Evolutionary conservation across 495 filamentous ascomycete species (phyloP).

Genomic region (Daldinia decipiens): DNA sequence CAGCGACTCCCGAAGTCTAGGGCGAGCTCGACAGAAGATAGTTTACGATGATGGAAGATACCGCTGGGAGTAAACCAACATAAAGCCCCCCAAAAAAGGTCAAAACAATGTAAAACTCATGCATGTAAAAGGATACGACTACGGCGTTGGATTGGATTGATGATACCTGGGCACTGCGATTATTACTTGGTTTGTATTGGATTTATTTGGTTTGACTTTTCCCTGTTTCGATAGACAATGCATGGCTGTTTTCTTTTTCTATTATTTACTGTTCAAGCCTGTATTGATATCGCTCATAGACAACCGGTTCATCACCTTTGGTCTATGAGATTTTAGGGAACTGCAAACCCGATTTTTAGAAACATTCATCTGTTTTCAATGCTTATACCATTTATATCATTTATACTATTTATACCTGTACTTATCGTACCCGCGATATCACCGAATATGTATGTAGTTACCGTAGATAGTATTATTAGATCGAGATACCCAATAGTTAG

Average conservation of each 20-base stretch:
- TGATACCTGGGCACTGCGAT: slow-evolving; percentile 30
- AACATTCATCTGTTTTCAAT: slow-evolving; percentile 7
- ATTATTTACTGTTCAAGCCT: slow-evolving; percentile 27
- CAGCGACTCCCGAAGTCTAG: slow-evolving; percentile 11
- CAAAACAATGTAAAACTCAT: slow-evolving; percentile 6
- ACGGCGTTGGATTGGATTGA: slow-evolving; percentile 33
- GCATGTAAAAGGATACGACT: slow-evolving; percentile 33
- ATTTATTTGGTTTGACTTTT: slow-evolving; percentile 14
- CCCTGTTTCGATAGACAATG: slow-evolving; percentile 28
- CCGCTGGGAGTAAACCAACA: slow-evolving; percentile 28
- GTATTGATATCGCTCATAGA: slow-evolving; percentile 31
- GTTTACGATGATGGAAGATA: slow-evolving; percentile 24
- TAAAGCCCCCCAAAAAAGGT: slow-evolving; percentile 24
- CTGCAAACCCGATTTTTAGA: slow-evolving; percentile 16
- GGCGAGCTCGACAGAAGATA: slow-evolving; percentile 19
- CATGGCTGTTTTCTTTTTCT: slow-evolving; percentile 2
- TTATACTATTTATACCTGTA: slow-evolving; percentile 6
- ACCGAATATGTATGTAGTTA: not conserved
- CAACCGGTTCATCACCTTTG: slow-evolving; percentile 19
- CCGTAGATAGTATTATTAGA: slow-evolving; percentile 8
- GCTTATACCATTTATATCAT: not conserved
- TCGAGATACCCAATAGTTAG: slow-evolving; percentile 2
- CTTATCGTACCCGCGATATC: slow-evolving; percentile 1
- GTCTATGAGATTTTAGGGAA: slow-evolving; percentile 27
- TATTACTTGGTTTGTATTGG: slow-evolving; percentile 19